Base-by-base conservation (phyloP, 139 green algal genomes). In the Nannochloris sp. region DNA sequence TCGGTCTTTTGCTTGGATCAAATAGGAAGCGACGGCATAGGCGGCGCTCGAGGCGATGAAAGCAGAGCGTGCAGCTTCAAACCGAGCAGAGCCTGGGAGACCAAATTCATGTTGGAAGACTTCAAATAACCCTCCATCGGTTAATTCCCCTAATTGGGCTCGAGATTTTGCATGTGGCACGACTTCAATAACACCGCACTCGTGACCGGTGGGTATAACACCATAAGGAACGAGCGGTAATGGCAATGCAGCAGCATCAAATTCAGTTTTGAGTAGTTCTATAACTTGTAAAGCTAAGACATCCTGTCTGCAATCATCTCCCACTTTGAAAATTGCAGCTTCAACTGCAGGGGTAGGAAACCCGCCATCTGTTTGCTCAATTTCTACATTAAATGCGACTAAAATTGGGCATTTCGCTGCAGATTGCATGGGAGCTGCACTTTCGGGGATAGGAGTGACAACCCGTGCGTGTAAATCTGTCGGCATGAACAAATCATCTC, bases 281-380 rank as follows among this genome's bases (percentile, higher is more conserved):
- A 96, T 91, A 19, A 95, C 85, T 81, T 98, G 92, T 37, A 98
- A 81, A 0, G 92, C 93, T 39, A 98, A 82, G 61, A 98, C 90
- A 68, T 98, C 92, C 77, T 98, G 92, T 10, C 93, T 68, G 55
- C 90, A 92, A 73, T 98, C 93, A 70, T 98, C 92, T 0, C 89
- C 81, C 3, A 98, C 93, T 74, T 97, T 96, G 86, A 96, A 96
- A 74, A 97, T 96, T 80, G 80, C 90, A 6, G 83, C 83, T 46
- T 46, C 46, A 31, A 63, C 13, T n/a, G n/a, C 13, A 25, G 6
- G 42, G n/a, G n/a, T n/a, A n/a, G n/a, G n/a, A n/a, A n/a, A n/a
- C n/a, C n/a, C n/a, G 6, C 12, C 45, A 23, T 39, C 51, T 35
- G 51, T 15, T 13, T 61, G 10, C n/a, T 34, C 8, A 57, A 60